Conservation (phyloP, 371 early-diverging fungal genomes). For the Mortierella sp. region DNA sequence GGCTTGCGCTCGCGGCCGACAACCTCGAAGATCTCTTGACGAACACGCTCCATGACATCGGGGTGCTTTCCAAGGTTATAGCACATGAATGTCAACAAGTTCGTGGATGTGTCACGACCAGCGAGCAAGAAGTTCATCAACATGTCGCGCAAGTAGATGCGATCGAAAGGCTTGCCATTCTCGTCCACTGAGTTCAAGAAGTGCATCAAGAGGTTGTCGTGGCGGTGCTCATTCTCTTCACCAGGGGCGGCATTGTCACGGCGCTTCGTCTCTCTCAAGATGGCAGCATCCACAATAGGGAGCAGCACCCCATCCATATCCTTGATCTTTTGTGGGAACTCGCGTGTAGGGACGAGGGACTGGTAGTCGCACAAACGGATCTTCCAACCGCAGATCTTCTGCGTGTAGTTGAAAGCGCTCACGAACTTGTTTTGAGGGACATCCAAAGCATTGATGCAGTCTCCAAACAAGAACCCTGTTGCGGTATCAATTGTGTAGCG, state of each 20-base stretch:
- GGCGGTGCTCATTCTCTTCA: conserved; percentile 25
- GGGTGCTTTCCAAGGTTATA: conserved; percentile 59
- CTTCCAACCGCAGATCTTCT: conserved; percentile 53
- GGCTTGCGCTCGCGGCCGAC: conserved; percentile 49
- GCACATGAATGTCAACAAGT: conserved; percentile 57
- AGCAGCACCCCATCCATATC: conserved; percentile 49
- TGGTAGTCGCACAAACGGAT: conserved; percentile 55
- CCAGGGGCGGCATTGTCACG: conserved; percentile 10
- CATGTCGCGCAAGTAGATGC: conserved; percentile 52
- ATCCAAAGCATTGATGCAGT: conserved; percentile 43
- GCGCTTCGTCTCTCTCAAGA: conserved; percentile 34
- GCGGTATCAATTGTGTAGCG: conserved; percentile 53
- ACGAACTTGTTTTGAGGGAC: conserved; percentile 48
- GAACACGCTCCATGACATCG: conserved; percentile 54
- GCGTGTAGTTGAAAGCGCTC: conserved; percentile 49
- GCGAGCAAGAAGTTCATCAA: conserved; percentile 58
- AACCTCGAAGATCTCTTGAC: conserved; percentile 59
- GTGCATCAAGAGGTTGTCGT: conserved; percentile 42
- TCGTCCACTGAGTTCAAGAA: conserved; percentile 53
- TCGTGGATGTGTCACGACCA: conserved; percentile 67
- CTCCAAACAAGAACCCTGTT: conserved; percentile 49
- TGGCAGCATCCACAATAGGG: conserved; percentile 49
- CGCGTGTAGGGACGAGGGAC: conserved; percentile 18
- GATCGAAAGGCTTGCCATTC: conserved; percentile 50
- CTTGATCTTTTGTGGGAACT: conserved; percentile 49